Evolutionary conservation across 768 basidiomycete species (phyloP).

Genomic region (Holtermanniella nyarrowii): DNA sequence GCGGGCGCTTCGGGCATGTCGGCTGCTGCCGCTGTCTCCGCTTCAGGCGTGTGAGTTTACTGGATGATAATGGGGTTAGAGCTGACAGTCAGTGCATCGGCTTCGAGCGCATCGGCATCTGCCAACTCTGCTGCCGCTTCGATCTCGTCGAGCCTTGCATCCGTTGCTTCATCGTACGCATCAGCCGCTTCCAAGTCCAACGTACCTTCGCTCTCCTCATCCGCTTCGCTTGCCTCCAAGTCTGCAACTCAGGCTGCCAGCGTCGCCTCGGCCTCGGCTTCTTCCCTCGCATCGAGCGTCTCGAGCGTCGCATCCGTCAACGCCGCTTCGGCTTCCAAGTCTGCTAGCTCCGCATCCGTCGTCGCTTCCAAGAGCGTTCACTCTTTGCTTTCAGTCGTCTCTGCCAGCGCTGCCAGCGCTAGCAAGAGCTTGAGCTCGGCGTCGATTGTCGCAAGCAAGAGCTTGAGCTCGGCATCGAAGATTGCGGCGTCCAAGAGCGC

Average conservation of each 20-base stretch:
- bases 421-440: conserved; percentile 21
- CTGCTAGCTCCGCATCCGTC: conserved; percentile 26
- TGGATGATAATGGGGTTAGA: neutral
- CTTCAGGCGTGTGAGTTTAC: conserved; percentile 29
- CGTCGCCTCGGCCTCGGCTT: conserved; percentile 35
- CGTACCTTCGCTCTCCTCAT: conserved; percentile 22
- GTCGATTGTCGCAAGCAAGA: conserved; percentile 27
- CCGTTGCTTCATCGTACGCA: conserved; percentile 31
- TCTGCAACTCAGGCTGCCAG: conserved; percentile 33
- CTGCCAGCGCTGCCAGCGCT: conserved; percentile 21
- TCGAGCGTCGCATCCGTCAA: conserved; percentile 29
- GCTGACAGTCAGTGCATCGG: conserved; percentile 31
- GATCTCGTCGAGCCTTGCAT: conserved; percentile 29
- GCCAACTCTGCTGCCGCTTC: conserved; percentile 34
- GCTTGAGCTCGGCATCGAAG: conserved; percentile 22
- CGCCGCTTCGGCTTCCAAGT: conserved; percentile 31
- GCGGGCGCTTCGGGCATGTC: conserved; percentile 35
- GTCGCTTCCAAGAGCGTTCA: conserved; percentile 26
- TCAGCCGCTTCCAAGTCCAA: conserved; percentile 33
- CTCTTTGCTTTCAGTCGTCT: conserved; percentile 24
- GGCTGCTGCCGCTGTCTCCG: conserved; percentile 34
- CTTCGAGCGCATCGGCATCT: conserved; percentile 30
- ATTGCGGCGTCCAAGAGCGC: conserved; percentile 24
- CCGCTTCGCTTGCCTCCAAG: conserved; percentile 36
- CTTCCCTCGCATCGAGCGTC: conserved; percentile 33